Evolutionary conservation across 169 alveolate genomes (phyloP).

Genomic region (Plasmodium adleri): DNA sequence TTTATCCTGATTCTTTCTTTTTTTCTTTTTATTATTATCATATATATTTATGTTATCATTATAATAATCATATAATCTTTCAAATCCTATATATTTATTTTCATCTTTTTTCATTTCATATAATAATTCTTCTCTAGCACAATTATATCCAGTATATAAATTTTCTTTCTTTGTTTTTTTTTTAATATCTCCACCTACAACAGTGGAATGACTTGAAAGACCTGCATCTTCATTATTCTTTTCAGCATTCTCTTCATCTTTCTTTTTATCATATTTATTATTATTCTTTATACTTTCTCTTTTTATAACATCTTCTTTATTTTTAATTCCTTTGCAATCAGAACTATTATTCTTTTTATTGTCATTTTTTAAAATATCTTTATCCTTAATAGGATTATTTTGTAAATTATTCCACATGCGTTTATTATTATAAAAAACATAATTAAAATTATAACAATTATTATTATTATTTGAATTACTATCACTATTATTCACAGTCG

Average conservation of each 20-base stretch:
- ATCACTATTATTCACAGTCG: constrained; percentile 31
- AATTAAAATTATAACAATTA: background rate
- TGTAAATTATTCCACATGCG: background rate
- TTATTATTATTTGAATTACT: constrained; percentile 12
- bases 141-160: background rate
- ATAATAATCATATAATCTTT: constrained; percentile 25
- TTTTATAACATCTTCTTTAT: background rate
- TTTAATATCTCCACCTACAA: background rate
- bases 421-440: background rate
- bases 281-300: background rate
- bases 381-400: background rate
- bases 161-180: background rate
- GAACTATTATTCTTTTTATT: background rate
- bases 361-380: background rate
- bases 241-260: constrained; percentile 1
- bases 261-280: background rate
- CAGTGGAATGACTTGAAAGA: constrained; percentile 6
- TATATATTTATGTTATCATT: background rate
- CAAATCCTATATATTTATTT: constrained; percentile 12
- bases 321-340: background rate
- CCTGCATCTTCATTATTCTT: constrained; percentile 6
- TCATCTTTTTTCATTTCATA: constrained; percentile 23
- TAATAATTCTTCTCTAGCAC: constrained; percentile 24
- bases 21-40: constrained; percentile 14
- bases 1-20: background rate